Evolutionary conservation across 116 monocot species (phyloP).

Genomic region (Papilionanthe hybrid): DNA sequence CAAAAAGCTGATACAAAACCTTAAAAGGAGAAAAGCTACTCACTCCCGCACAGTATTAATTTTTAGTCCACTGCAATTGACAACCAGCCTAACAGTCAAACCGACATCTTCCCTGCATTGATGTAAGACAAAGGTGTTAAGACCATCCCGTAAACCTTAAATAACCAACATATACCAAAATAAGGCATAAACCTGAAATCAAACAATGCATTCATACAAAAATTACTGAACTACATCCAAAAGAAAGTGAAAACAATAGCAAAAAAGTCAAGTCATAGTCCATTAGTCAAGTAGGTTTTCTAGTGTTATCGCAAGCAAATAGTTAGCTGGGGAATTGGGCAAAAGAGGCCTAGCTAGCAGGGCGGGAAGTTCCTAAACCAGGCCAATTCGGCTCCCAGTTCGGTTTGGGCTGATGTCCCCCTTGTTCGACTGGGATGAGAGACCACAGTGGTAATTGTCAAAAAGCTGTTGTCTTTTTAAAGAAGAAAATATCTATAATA

Average conservation of each 20-base stretch:
- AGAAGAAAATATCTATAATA: too few species aligned
- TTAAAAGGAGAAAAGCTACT: constrained; percentile 21
- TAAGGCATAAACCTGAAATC: not conserved
- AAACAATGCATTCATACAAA: not conserved
- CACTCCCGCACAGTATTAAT: constrained; percentile 70
- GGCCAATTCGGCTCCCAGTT: too few species aligned
- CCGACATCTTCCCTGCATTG: constrained; percentile 80
- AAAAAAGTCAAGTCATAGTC: not conserved
- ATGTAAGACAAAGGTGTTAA: not conserved
- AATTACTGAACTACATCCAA: not conserved
- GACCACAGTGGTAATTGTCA: too few species aligned
- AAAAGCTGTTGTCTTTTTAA: too few species aligned
- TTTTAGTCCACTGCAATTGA: constrained; percentile 84
- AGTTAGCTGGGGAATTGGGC: not conserved
- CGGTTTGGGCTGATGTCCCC: too few species aligned
- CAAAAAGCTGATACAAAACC: not conserved
- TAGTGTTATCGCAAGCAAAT: not conserved
- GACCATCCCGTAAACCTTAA: not conserved
- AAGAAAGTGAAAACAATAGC: not conserved
- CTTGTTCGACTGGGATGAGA: too few species aligned
- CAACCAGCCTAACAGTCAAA: constrained; percentile 88
- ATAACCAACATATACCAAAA: not conserved
- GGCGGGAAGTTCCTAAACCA: too few species aligned
- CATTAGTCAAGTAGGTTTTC: not conserved
- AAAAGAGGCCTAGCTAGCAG: too few species aligned